Base-by-base conservation (phyloP, 2,329 filamentous ascomycete genomes). In the Zalaria sp. region DNA sequence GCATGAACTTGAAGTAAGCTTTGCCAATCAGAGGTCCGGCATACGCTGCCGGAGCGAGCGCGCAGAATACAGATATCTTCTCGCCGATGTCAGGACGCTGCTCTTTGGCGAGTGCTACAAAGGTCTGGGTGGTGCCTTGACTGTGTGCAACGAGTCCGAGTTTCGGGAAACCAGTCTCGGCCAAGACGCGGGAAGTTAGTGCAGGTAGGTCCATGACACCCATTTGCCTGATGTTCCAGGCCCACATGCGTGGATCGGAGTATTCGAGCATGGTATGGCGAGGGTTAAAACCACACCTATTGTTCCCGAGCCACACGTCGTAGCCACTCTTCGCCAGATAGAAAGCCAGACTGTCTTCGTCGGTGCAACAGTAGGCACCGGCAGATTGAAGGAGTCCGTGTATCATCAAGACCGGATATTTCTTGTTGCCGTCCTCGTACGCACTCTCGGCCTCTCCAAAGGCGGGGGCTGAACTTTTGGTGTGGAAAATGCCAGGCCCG, bases 281-380 rank as follows among this genome's bases (percentile, higher is more conserved):
- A 0, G 89, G 88, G 0, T 73, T 67, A 60, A 91, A 86, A 1
- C 88, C 88, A 55, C 87, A 93, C 18, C 89, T 75, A 56, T 94
- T 95, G 63, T 94, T 93, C 4, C 89, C 89, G 10, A 95, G 70
- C 88, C 88, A 96, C 34, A 96, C 85, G 58, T 96, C 89, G 60
- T 86, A 95, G 1, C 88, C 88, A 0, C 82, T 79, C 61, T 94
- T 94, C 60, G 83, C 87, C 5, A 96, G 77, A 65, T 81, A 93
- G 61, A 95, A 95, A 1, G 89, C 88, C 5, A 95, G 71, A 26
- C 83, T 89, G 50, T 86, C 78, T 47, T 94, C 87, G 53, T 94
- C 88, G 56, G 89, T 93, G 49, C 80, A 79, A 59, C 87, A 94
- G 57, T 86, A 95, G 0, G 88, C 83, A 3, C 89, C 88, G 0